Conservation (phyloP, 2,329 filamentous ascomycete species). For the Achaetomium macrosporum region DNA sequence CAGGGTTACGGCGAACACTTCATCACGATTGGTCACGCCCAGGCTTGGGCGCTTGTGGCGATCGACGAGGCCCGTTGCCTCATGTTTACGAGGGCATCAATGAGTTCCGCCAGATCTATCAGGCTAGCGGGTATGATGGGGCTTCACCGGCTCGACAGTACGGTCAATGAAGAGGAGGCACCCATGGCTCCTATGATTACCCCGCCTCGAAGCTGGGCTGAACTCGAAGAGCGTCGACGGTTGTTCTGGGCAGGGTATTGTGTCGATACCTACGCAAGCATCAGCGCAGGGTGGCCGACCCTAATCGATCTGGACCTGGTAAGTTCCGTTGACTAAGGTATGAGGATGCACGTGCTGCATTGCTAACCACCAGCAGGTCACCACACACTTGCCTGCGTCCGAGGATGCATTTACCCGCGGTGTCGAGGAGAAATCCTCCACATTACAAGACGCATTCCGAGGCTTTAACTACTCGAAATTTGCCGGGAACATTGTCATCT, state of each 20-base stretch:
- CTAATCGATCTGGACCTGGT: slow-evolving; percentile 68
- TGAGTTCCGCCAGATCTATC: slow-evolving; percentile 67
- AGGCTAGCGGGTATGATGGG: slow-evolving; percentile 79
- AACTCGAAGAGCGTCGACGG: slow-evolving; percentile 68
- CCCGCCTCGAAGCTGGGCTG: slow-evolving; percentile 72
- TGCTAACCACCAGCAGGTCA: slow-evolving; percentile 34
- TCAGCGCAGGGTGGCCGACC: slow-evolving; percentile 88
- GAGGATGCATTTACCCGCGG: slow-evolving; percentile 71
- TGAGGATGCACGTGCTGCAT: neutral
- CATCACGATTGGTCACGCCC: slow-evolving; percentile 71
- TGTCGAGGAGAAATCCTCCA: slow-evolving; percentile 54
- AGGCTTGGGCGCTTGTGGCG: slow-evolving; percentile 70
- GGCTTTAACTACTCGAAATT: slow-evolving; percentile 63
- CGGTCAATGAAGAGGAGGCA: slow-evolving; percentile 44
- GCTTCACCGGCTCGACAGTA: slow-evolving; percentile 68
- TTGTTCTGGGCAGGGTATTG: slow-evolving; percentile 84
- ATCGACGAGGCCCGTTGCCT: slow-evolving; percentile 80
- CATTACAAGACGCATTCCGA: slow-evolving; percentile 59
- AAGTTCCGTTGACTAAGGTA: slow-evolving; percentile 18
- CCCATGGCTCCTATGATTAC: slow-evolving; percentile 63
- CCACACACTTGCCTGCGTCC: slow-evolving; percentile 71
- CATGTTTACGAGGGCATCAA: slow-evolving; percentile 78
- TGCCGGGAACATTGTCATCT: slow-evolving; percentile 65
- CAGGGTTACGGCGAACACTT: slow-evolving; percentile 71
- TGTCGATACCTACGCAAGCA: slow-evolving; percentile 76